Evolutionary conservation across 345 rosid species (phyloP).

Genomic region (Populus pruinosa): DNA sequence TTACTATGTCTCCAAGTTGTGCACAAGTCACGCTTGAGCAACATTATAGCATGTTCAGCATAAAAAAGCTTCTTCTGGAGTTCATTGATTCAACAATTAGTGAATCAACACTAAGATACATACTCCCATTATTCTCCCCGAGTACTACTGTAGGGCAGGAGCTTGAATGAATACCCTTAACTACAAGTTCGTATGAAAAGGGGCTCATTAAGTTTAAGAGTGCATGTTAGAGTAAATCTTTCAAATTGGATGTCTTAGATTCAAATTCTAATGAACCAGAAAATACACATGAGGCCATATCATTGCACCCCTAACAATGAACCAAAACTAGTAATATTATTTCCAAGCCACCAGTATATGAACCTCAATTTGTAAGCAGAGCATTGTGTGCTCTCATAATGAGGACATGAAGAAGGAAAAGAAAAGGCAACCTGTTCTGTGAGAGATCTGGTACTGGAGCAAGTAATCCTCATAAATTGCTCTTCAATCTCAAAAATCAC

Average conservation of each 20-base stretch:
- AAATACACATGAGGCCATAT: neutral
- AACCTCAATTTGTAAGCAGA: neutral
- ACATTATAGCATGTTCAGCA: neutral
- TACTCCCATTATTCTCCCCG: neutral
- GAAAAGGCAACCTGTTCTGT: conserved; percentile 54
- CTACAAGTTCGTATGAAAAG: neutral
- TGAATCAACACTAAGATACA: neutral
- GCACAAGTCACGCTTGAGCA: neutral
- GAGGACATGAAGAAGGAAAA: neutral
- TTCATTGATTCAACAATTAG: neutral
- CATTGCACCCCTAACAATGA: neutral
- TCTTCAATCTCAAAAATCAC: conserved; percentile 71
- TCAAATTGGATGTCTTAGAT: neutral
- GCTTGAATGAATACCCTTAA: neutral
- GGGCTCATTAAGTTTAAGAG: neutral
- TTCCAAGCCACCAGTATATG: neutral
- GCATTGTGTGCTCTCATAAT: neutral
- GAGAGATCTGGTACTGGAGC: conserved; percentile 73
- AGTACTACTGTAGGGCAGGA: neutral
- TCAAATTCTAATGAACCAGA: neutral
- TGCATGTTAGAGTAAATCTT: neutral
- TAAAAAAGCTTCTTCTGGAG: neutral
- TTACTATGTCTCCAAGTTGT: neutral
- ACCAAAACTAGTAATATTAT: neutral
- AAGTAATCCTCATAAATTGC: conserved; percentile 74